These are phyloP conservation scores for Claviceps africana DNA, from an alignment of 2,329 filamentous ascomycete genomes.

Conservation along the genomic window DNA sequence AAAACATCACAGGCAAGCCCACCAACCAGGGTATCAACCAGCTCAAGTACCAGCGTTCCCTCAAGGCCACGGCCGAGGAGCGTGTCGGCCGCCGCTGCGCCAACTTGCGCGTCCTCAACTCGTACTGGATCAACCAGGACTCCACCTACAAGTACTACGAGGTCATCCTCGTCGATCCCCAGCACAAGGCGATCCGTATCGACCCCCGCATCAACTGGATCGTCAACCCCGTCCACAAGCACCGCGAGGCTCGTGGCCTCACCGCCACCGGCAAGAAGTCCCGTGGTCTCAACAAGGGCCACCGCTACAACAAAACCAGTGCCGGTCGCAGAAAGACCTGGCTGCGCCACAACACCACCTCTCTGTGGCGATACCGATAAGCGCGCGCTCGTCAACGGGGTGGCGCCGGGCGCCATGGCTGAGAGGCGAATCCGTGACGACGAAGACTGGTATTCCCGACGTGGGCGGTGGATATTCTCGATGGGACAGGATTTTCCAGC, in stretches of 20 bases:
- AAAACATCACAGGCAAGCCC: constrained; percentile 67
- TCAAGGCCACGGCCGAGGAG: constrained; percentile 96
- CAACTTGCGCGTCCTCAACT: constrained; percentile 99
- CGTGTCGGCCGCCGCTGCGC: constrained; percentile 98
- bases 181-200: constrained; percentile 99
- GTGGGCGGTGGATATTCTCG: neutral
- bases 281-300: constrained; percentile 97
- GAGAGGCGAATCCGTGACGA: neutral
- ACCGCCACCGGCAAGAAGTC: constrained; percentile 99
- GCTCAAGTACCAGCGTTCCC: constrained; percentile 99
- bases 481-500: neutral
- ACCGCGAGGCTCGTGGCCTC: constrained; percentile 94
- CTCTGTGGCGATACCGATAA: constrained; percentile 96
- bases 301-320: constrained; percentile 97
- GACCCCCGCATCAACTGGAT: constrained; percentile 99
- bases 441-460: neutral
- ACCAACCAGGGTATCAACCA: constrained; percentile 99
- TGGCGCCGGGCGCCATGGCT: neutral
- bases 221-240: constrained; percentile 99
- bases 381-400: constrained; percentile 8
- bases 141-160: constrained; percentile 99
- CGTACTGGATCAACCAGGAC: constrained; percentile 99
- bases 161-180: constrained; percentile 98
- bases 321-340: constrained; percentile 98
- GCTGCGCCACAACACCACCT: constrained; percentile 99